phyloP scores from a whole-genome alignment of 2,329 filamentous ascomycete genomes.

The Neonectria neomacrospora region DNA sequence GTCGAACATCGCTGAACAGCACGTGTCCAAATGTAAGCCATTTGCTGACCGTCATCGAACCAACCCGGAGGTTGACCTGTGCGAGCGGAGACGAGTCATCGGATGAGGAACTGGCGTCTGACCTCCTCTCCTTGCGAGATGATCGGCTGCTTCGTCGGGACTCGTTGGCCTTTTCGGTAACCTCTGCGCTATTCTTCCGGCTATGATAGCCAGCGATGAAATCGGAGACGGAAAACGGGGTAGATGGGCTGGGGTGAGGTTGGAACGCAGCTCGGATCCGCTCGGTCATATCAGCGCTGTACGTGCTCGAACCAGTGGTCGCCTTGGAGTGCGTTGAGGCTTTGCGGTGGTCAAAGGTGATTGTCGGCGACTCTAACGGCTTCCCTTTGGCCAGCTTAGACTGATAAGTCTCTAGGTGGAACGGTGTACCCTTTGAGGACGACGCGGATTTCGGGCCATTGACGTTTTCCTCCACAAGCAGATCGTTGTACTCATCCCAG shows the following conservation, averaged over 20 bases:
- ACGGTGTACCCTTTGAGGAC: constrained; percentile 66
- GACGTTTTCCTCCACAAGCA: constrained; percentile 73
- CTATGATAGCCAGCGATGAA: constrained; percentile 46
- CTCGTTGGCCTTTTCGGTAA: constrained; percentile 45
- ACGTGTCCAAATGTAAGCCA: constrained; percentile 89
- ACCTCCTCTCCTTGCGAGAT: constrained; percentile 51
- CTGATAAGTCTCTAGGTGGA: constrained; percentile 64
- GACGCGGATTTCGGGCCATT: constrained; percentile 62
- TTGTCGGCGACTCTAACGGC: constrained; percentile 61
- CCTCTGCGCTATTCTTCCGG: constrained; percentile 35
- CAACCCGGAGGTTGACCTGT: constrained; percentile 80
- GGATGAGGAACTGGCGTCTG: constrained; percentile 59
- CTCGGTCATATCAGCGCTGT: constrained; percentile 66
- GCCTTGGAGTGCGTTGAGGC: constrained; percentile 49
- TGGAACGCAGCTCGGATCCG: constrained; percentile 62
- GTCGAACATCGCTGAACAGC: constrained; percentile 81
- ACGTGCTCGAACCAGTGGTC: constrained; percentile 61
- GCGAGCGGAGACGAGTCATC: constrained; percentile 72
- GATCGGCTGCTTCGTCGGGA: constrained; percentile 47
- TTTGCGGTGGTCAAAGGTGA: constrained; percentile 49
- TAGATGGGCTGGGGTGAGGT: constrained; percentile 54
- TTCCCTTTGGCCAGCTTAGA: constrained; percentile 50
- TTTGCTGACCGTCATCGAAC: constrained; percentile 86
- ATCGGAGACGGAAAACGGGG: constrained; percentile 57
- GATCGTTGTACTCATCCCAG: constrained; percentile 94